Base-by-base conservation (phyloP, 176 grass and related monocot genomes). In the Alopecurus myosuroides region DNA sequence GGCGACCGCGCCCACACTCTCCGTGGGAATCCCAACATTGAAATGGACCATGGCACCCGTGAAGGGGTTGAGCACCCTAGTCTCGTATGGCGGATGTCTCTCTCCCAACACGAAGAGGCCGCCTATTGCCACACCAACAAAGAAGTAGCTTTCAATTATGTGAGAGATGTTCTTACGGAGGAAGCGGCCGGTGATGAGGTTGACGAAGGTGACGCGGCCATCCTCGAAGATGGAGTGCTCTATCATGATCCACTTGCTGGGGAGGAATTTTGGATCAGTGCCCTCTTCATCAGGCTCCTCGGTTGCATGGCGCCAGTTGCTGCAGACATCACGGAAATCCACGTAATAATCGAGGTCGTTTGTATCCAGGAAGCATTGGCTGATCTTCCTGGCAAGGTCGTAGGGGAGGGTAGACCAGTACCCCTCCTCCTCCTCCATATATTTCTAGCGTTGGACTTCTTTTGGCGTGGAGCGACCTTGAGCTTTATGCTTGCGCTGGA, bases 61-160 rank as follows among this genome's bases (percentile, higher is more conserved):
- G 68, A 83, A 83, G 6, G 81, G 81, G 68, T 83, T 83, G 11
- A 83, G 81, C 51, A 83, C 25, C 18, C 51, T 1, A 3, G 36
- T 26, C 3, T 17, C 17, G 6, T 58, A 28, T 3, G 81, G 81
- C 9, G 8, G 13, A 0, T 0, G 17, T 1, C 17, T 20, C 51
- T 73, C 50, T 0, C 25, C 68, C 3, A 83, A 11, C 3, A 83
- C 3, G 68, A 73, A n/a, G 36, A 60, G 67, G 6, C 65, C 36
- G 6, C 36, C 25, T 5, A 3, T 25, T 0, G 52, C 46, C 17
- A 19, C n/a, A 0, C 36, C 52, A 1, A 61, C 5, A 0, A 74
- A 61, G 37, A 33, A 9, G 26, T 60, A 57, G 8, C 4, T 57
- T 0, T 11, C 1, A 2, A 44, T 44, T 3, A 44, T 1, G 9